These are phyloP conservation scores for Royoungia palumana DNA, from an alignment of 768 basidiomycete genomes.

Conservation along the genomic window DNA sequence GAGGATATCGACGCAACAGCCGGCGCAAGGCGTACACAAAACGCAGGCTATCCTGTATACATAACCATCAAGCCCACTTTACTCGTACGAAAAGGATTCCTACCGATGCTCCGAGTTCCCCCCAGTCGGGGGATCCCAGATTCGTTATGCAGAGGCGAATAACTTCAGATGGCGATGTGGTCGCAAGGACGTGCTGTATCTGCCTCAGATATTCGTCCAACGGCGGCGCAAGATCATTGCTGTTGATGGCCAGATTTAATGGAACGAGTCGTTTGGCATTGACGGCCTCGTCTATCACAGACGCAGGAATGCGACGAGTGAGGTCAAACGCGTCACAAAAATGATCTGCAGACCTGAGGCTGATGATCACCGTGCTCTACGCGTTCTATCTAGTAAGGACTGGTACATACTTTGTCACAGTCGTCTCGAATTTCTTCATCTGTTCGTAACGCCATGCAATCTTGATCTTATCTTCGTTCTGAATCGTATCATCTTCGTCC, in stretches of 20 bases:
- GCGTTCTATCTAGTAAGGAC: constrained; percentile 16
- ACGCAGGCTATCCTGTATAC: constrained; percentile 56
- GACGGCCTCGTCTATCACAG: constrained; percentile 45
- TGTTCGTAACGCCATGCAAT: constrained; percentile 98
- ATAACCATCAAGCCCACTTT: constrained; percentile 4
- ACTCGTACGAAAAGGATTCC: constrained; percentile 10
- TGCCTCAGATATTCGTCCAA: constrained; percentile 26
- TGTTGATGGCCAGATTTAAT: constrained; percentile 19
- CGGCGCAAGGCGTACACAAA: constrained; percentile 71
- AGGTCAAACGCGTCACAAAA: constrained; percentile 76
- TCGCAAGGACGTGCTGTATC: constrained; percentile 28
- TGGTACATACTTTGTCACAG: constrained; percentile 55
- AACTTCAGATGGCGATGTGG: constrained; percentile 33
- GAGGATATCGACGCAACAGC: constrained; percentile 53
- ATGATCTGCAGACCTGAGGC: constrained; percentile 48
- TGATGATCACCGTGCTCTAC: constrained; percentile 10
- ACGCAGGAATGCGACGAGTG: constrained; percentile 53
- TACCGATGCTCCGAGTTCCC: constrained; percentile 57
- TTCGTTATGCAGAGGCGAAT: constrained; percentile 61
- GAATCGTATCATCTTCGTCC: constrained; percentile 35
- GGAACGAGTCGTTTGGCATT: constrained; percentile 37
- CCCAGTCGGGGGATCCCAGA: constrained; percentile 68
- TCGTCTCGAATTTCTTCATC: constrained; percentile 91
- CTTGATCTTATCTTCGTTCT: constrained; percentile 64
- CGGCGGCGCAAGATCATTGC: constrained; percentile 17